These are phyloP conservation scores for Triangularia verruculosa DNA, from an alignment of 2,329 filamentous ascomycete species.

Conservation along the genomic window DNA sequence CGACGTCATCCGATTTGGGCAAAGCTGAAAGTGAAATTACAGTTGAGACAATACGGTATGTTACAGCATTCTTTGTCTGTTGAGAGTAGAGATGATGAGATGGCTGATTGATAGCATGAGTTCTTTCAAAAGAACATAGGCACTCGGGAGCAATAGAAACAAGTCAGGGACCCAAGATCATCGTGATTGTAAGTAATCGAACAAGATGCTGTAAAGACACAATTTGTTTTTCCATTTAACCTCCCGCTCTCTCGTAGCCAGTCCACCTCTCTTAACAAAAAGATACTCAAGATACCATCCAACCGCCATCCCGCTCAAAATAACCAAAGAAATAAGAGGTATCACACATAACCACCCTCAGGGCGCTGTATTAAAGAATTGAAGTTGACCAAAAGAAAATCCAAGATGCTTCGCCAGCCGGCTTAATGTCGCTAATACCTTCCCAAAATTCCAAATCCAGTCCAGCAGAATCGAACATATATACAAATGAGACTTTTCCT, in stretches of 20 bases:
- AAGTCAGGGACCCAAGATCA: too few relatives aligned
- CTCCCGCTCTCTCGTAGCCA: neutral
- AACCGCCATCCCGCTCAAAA: neutral
- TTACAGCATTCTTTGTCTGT: neutral
- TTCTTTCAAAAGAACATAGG: too few relatives aligned
- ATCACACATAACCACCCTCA: neutral
- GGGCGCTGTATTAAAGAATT: neutral
- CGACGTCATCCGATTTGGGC: constrained; percentile 1
- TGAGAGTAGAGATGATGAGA: neutral
- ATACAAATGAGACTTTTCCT: neutral
- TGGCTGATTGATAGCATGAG: neutral
- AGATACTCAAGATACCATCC: neutral
- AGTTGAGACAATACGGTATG: neutral
- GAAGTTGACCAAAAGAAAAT: constrained; percentile 1
- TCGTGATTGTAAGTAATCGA: too few relatives aligned
- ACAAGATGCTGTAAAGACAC: too few relatives aligned
- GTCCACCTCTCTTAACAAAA: too few relatives aligned
- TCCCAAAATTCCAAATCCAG: neutral
- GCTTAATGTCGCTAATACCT: too few relatives aligned
- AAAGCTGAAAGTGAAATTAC: neutral
- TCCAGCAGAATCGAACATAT: neutral
- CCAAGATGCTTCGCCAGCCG: too few relatives aligned
- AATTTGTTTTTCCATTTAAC: neutral
- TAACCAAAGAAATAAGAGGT: neutral
- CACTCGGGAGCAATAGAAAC: too few relatives aligned